phyloP scores from a whole-genome alignment of 163 green algal species.

The Chloromonas sp. region DNA sequence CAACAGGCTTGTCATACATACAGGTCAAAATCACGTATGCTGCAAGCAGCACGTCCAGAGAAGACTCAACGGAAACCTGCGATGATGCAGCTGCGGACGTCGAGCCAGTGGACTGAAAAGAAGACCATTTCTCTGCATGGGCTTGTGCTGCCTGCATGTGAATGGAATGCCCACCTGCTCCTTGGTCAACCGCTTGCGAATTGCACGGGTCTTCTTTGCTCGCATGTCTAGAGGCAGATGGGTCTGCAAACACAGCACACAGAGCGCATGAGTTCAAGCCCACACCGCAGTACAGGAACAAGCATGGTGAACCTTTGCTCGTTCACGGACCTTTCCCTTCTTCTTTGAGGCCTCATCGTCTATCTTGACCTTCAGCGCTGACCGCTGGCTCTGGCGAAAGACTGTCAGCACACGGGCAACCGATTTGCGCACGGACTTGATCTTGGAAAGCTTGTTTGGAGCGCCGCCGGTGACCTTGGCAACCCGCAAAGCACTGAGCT shows the following conservation, averaged over 20 bases:
- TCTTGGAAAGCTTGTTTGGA: constrained; percentile 99
- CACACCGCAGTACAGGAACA: no score
- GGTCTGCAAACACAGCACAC: constrained; percentile 48
- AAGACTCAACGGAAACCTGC: background rate
- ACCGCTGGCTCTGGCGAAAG: constrained; percentile 81
- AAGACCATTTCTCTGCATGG: background rate
- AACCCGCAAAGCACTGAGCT: constrained; percentile 91
- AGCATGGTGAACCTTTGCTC: no score
- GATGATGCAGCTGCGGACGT: background rate
- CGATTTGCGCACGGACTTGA: constrained; percentile 93
- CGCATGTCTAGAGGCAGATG: constrained; percentile 92
- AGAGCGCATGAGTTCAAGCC: no score
- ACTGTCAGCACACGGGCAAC: constrained; percentile 95
- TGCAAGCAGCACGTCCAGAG: no score
- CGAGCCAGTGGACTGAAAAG: background rate
- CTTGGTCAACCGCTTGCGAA: constrained; percentile 82
- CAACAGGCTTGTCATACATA: background rate
- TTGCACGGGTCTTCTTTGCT: constrained; percentile 95
- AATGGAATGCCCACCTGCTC: constrained; percentile 62
- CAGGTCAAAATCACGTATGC: no score
- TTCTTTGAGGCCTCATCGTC: constrained; percentile 46
- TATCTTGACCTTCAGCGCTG: constrained; percentile 81
- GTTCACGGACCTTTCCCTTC: constrained; percentile 51
- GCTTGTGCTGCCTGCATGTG: background rate
- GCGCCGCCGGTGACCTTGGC: constrained; percentile 98